A percentile compares a stretch with the other conserved stretches of the same genome.
Conservation (phyloP, 2,329 filamentous ascomycete species). For the Talaromyces sp. region DNA sequence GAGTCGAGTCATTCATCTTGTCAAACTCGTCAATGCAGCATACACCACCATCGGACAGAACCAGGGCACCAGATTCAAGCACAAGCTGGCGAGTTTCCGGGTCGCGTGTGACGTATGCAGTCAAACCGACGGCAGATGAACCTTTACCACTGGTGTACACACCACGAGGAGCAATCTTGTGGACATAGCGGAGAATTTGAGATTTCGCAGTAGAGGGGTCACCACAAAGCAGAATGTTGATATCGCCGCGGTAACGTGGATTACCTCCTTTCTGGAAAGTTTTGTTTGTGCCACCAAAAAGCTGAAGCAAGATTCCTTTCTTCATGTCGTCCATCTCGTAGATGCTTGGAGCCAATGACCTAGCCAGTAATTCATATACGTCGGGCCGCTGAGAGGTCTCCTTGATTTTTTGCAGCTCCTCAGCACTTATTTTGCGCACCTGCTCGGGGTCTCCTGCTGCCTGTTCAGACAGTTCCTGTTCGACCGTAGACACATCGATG, state of each 20-base stretch:
- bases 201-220: slow-evolving; percentile 97
- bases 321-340: slow-evolving; percentile 99
- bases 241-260: slow-evolving; percentile 92
- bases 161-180: slow-evolving; percentile 91
- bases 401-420: slow-evolving; percentile 85
- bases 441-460: slow-evolving; percentile 70
- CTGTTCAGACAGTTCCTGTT: slow-evolving; percentile 71
- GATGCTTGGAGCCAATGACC: slow-evolving; percentile 88
- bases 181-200: slow-evolving; percentile 86
- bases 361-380: slow-evolving; percentile 85
- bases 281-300: slow-evolving; percentile 98
- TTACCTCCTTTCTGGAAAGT: slow-evolving; percentile 94
- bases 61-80: slow-evolving; percentile 67
- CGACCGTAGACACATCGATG: slow-evolving; percentile 81
- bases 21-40: slow-evolving; percentile 78
- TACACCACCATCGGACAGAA: slow-evolving; percentile 67
- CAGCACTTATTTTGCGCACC: slow-evolving; percentile 71
- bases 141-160: slow-evolving; percentile 73
- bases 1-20: slow-evolving; percentile 71
- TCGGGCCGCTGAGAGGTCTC: slow-evolving; percentile 73
- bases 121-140: slow-evolving; percentile 69
- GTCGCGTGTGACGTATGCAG: slow-evolving; percentile 70
- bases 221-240: slow-evolving; percentile 93
- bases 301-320: slow-evolving; percentile 92
- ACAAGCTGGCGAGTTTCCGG: slow-evolving; percentile 68